These are phyloP conservation scores for Tylopilus orsonianus DNA, from an alignment of 1,284 basidiomycete genomes.

Conservation along the genomic window DNA sequence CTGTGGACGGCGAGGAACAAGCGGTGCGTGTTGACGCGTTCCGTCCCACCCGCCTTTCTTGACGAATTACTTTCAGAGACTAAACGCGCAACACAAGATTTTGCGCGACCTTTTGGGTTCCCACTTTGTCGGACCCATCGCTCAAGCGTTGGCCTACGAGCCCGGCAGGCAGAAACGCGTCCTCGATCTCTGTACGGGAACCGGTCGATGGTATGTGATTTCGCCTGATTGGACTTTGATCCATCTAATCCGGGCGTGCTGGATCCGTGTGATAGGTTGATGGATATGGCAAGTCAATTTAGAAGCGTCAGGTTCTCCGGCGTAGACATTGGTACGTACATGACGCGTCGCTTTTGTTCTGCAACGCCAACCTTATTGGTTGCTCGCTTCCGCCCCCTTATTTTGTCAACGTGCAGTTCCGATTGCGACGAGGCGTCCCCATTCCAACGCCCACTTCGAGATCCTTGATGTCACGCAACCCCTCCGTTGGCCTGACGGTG, in stretches of 20 bases:
- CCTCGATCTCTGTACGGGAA: constrained; percentile 71
- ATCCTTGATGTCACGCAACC: constrained; percentile 56
- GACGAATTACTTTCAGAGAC: constrained; percentile 41
- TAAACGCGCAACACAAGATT: constrained; percentile 48
- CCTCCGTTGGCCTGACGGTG: constrained; percentile 47
- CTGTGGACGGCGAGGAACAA: constrained; percentile 64
- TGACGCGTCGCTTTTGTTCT: constrained; percentile 12
- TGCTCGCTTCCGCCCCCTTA: constrained; percentile 6
- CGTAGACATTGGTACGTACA: constrained; percentile 64
- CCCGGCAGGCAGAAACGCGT: constrained; percentile 44
- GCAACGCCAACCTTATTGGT: constrained; percentile 10
- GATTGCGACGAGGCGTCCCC: constrained; percentile 61
- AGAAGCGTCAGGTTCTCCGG: constrained; percentile 63
- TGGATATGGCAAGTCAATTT: constrained; percentile 68
- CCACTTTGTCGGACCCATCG: constrained; percentile 59
- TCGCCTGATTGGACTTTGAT: constrained; percentile 18
- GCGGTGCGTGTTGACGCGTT: constrained; percentile 43
- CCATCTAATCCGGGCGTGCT: constrained; percentile 19
- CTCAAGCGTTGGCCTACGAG: constrained; percentile 44
- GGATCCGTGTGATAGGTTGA: constrained; percentile 47
- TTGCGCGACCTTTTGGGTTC: constrained; percentile 47
- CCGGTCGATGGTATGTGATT: constrained; percentile 60
- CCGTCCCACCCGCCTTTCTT: neutral
- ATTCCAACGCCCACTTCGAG: constrained; percentile 59
- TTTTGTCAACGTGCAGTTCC: constrained; percentile 47